Conservation (phyloP, 495 filamentous ascomycete species). For the Copromyces sp. region DNA sequence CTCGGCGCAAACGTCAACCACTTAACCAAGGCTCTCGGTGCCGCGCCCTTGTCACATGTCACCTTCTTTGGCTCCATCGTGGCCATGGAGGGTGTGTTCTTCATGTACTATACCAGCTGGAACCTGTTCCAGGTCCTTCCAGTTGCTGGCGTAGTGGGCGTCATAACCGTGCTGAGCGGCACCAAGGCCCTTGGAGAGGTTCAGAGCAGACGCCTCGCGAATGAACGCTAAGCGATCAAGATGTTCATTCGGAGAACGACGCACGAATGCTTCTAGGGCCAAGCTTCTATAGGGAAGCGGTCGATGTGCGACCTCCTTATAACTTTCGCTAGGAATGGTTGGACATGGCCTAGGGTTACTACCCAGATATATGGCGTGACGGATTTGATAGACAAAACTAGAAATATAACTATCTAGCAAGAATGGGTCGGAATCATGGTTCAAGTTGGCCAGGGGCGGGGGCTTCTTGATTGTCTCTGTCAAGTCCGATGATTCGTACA, state of each 20-base stretch:
- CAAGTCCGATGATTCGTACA: not conserved
- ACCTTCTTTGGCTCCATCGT: constrained; percentile 77
- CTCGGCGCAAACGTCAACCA: constrained; percentile 83
- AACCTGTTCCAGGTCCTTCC: constrained; percentile 86
- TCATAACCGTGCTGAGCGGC: constrained; percentile 74
- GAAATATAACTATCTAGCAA: not conserved
- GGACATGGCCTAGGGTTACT: no score
- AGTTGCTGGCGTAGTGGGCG: constrained; percentile 52
- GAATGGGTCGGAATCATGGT: not conserved
- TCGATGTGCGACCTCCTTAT: not conserved
- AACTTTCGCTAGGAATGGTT: not conserved
- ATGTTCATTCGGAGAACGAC: not conserved
- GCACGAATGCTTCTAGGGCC: not conserved
- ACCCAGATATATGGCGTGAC: not conserved
- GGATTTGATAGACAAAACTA: not conserved
- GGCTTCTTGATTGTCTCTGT: not conserved
- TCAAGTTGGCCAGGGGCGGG: not conserved
- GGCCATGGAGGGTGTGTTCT: constrained; percentile 83
- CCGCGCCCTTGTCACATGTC: constrained; percentile 66
- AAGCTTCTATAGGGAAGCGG: not conserved
- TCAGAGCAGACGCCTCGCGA: constrained; percentile 71
- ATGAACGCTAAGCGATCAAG: constrained; percentile 42
- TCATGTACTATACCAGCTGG: constrained; percentile 90
- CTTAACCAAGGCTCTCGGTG: constrained; percentile 57
- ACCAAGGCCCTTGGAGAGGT: constrained; percentile 89